phyloP scores from a whole-genome alignment of 2,329 filamentous ascomycete species.

The Xylaria arbuscula region DNA sequence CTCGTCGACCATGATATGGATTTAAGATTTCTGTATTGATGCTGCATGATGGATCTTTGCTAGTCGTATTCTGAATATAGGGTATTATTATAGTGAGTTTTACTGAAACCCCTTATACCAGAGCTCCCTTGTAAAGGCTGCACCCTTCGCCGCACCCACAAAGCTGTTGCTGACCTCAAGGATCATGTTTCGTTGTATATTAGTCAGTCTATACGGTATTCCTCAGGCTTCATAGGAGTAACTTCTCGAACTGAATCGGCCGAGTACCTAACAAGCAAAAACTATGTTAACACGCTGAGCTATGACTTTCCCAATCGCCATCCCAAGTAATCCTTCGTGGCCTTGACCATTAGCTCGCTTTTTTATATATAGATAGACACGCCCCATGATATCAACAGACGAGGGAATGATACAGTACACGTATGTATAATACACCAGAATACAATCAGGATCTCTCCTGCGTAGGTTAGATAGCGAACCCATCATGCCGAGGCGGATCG shows the following conservation, averaged over 20 bases:
- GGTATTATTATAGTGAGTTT: constrained; percentile 30
- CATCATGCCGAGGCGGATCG: constrained; percentile 67
- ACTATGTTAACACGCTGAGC: constrained; percentile 3
- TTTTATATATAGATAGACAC: constrained; percentile 24
- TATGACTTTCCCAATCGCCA: constrained; percentile 4
- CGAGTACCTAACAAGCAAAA: constrained; percentile 28
- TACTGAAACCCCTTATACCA: background rate
- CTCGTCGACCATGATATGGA: constrained; percentile 23
- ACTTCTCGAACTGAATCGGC: constrained; percentile 26
- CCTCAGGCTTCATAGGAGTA: constrained; percentile 27
- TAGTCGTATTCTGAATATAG: background rate
- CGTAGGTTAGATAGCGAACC: constrained; percentile 61
- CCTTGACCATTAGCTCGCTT: constrained; percentile 18
- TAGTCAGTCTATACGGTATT: constrained; percentile 23
- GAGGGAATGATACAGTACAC: background rate
- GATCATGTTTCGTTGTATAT: constrained; percentile 32
- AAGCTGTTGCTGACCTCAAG: background rate
- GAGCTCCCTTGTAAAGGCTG: background rate
- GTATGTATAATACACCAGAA: background rate
- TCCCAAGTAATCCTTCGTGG: constrained; percentile 15
- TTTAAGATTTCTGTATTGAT: background rate
- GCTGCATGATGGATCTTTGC: background rate
- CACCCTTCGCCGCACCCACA: background rate
- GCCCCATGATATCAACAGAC: constrained; percentile 7
- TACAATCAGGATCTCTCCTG: too few species aligned